phyloP scores from a whole-genome alignment of 345 rosid genomes.

The Citrus trifoliata region DNA sequence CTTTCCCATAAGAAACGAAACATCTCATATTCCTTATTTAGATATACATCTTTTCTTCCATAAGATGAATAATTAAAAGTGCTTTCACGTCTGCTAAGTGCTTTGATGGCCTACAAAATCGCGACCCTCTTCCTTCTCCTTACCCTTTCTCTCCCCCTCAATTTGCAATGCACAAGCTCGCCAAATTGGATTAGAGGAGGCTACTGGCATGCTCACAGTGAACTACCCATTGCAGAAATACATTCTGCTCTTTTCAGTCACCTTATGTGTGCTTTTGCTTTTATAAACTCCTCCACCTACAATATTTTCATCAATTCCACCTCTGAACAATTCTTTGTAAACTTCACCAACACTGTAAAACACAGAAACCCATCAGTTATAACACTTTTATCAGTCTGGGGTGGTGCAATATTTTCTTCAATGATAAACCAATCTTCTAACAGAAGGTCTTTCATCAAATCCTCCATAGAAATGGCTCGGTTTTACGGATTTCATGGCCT shows the following conservation, averaged over 20 bases:
- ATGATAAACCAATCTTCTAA: conserved; percentile 12
- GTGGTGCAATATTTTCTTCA: conserved; percentile 6
- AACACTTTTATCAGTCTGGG: conserved; percentile 22
- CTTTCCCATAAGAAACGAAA: too few species aligned
- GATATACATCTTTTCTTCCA: too few species aligned
- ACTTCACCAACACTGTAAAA: conserved; percentile 15
- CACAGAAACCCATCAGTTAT: conserved; percentile 16
- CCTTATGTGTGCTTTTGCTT: conserved; percentile 30
- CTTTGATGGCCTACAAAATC: neutral
- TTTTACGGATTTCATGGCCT: conserved; percentile 27
- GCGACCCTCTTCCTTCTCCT: neutral
- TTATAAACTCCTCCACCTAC: conserved; percentile 12
- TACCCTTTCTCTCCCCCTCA: neutral
- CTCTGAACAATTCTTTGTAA: conserved; percentile 7
- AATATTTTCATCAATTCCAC: conserved; percentile 4
- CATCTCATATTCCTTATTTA: too few species aligned
- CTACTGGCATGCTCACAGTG: conserved; percentile 24
- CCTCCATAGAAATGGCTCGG: conserved; percentile 21
- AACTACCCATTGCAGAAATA: conserved; percentile 16
- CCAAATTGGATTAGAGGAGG: conserved; percentile 34
- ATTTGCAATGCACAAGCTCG: neutral
- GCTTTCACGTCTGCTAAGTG: too few species aligned
- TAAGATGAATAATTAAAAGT: too few species aligned
- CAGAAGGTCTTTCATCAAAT: conserved; percentile 18
- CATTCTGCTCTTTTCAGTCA: conserved; percentile 37